phyloP scores from a whole-genome alignment of 2,329 filamentous ascomycete genomes.

The Aspergillus novofumigatus region DNA sequence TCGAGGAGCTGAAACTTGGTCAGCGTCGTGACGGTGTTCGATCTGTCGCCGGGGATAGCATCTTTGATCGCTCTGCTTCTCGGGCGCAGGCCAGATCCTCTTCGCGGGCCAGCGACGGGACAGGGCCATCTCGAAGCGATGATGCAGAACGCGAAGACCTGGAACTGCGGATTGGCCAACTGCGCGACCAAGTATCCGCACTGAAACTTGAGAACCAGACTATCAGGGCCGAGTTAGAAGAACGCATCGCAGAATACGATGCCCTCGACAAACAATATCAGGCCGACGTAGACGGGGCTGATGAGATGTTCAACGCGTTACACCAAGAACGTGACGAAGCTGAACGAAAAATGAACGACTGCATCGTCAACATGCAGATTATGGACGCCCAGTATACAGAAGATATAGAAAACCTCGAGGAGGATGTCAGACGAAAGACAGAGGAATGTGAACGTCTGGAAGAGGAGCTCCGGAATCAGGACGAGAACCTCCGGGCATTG shows the following conservation, averaged over 20 bases:
- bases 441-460: slow-evolving; percentile 67
- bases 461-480: slow-evolving; percentile 67
- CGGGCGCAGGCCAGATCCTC: slow-evolving; percentile 70
- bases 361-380: slow-evolving; percentile 49
- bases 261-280: slow-evolving; percentile 68
- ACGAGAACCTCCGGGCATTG: slow-evolving; percentile 85
- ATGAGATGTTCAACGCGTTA: slow-evolving; percentile 73
- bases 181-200: slow-evolving; percentile 82
- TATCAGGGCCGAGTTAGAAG: slow-evolving; percentile 75
- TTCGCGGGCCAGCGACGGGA: slow-evolving; percentile 68
- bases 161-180: slow-evolving; percentile 75
- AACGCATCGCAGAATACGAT: slow-evolving; percentile 75
- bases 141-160: slow-evolving; percentile 81
- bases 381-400: slow-evolving; percentile 57
- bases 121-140: slow-evolving; percentile 59
- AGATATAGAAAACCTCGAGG: slow-evolving; percentile 54
- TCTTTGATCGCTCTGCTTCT: slow-evolving; percentile 90
- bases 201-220: slow-evolving; percentile 87
- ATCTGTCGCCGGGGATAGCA: slow-evolving; percentile 72
- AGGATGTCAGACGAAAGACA: slow-evolving; percentile 67
- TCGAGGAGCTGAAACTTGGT: slow-evolving; percentile 90
- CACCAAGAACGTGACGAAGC: slow-evolving; percentile 85
- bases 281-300: slow-evolving; percentile 72
- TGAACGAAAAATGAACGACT: slow-evolving; percentile 65
- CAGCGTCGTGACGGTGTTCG: slow-evolving; percentile 63